A percentile compares a stretch with the other conserved stretches of the same genome.
Evolutionary conservation across 192 early-diverging fungal species (phyloP).

Genomic region (Chytriomyces sp.): DNA sequence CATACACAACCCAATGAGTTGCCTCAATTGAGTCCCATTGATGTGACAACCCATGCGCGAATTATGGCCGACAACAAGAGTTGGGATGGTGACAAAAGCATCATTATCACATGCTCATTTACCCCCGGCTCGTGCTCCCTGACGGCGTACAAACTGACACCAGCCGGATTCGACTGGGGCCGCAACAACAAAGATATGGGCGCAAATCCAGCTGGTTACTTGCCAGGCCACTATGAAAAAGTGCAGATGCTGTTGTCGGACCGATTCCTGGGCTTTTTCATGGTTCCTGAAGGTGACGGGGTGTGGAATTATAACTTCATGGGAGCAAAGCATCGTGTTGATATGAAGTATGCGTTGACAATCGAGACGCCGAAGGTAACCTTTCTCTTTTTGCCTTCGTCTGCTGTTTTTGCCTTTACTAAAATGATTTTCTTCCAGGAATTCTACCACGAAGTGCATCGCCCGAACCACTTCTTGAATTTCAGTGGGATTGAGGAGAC

Average conservation of each 20-base stretch:
- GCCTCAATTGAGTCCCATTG: slow-evolving; percentile 86
- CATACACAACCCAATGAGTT: slow-evolving; percentile 96
- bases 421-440: slow-evolving; percentile 49
- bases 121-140: slow-evolving; percentile 97
- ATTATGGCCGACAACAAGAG: slow-evolving; percentile 82
- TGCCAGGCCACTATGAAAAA: slow-evolving; percentile 89
- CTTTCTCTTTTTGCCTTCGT: background rate
- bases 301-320: slow-evolving; percentile 99
- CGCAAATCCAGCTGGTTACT: slow-evolving; percentile 83
- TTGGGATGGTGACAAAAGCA: slow-evolving; percentile 96
- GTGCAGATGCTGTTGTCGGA: slow-evolving; percentile 97
- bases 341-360: slow-evolving; percentile 90
- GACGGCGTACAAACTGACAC: slow-evolving; percentile 93
- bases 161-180: slow-evolving; percentile 97
- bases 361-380: slow-evolving; percentile 85
- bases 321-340: slow-evolving; percentile 88
- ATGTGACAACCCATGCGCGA: slow-evolving; percentile 88
- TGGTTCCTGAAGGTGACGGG: slow-evolving; percentile 92
- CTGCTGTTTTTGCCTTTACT: background rate
- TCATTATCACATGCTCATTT: slow-evolving; percentile 93
- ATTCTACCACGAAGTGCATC: slow-evolving; percentile 96
- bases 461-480: slow-evolving; percentile 94
- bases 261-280: slow-evolving; percentile 96
- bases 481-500: slow-evolving; percentile 62
- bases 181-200: slow-evolving; percentile 86